Percentiles rank a stretch among this genome's conserved stretches.
Evolutionary conservation across 2,329 filamentous ascomycete species (phyloP).

Genomic region (Lasiodiplodia sp.): DNA sequence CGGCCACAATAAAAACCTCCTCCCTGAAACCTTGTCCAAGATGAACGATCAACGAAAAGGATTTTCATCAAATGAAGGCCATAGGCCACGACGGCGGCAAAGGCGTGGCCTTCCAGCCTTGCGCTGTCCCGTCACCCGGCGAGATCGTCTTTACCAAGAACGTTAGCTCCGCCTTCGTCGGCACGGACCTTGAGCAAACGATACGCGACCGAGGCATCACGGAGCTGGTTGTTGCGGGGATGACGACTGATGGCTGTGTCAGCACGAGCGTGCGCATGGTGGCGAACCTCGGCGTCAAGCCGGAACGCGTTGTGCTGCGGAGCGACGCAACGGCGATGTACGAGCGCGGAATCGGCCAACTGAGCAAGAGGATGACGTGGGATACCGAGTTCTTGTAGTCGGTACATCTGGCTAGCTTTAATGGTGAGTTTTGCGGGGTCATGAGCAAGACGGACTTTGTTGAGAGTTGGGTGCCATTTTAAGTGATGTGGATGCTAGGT

Average conservation of each 20-base stretch:
- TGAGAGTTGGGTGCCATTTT: neutral
- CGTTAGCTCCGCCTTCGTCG: constrained; percentile 11
- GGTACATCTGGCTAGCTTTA: constrained; percentile 5
- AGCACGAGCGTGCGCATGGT: constrained; percentile 12
- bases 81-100: neutral
- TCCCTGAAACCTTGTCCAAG: too few species aligned
- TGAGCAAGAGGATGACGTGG: neutral
- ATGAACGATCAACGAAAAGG: too few species aligned
- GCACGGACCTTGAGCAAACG: neutral
- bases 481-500: too few species aligned
- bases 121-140: neutral
- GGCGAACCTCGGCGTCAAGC: neutral
- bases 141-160: constrained; percentile 4
- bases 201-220: constrained; percentile 8
- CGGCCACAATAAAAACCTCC: too few species aligned
- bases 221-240: neutral
- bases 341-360: neutral
- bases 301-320: neutral
- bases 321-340: constrained; percentile 6
- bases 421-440: constrained; percentile 16
- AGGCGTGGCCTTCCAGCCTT: constrained; percentile 3
- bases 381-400: neutral
- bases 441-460: neutral
- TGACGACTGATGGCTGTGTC: constrained; percentile 13
- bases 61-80: too few species aligned